phyloP scores from a whole-genome alignment of 225 moss, liverwort and hornwort species.

The Straminergon stramineum region DNA sequence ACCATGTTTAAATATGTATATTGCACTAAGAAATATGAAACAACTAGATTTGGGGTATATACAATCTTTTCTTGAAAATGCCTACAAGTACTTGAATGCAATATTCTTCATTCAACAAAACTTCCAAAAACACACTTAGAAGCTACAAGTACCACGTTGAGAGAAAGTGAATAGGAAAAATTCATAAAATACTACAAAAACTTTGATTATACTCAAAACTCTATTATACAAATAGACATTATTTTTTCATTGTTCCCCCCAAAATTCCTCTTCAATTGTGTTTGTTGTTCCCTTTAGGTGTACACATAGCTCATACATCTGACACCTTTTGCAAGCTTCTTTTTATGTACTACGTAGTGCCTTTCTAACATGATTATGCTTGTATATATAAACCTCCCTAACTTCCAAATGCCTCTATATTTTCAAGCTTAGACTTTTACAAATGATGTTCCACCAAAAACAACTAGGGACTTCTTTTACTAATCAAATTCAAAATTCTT shows the following conservation, averaged over 20 bases:
- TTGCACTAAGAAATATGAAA: background rate
- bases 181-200: background rate
- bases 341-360: rapidly evolving
- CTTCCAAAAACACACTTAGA: background rate
- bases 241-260: background rate
- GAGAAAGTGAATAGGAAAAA: background rate
- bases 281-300: background rate
- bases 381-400: background rate
- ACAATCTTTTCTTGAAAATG: background rate
- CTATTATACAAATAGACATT: too few species aligned
- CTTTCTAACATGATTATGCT: rapidly evolving
- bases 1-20: background rate
- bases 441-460: background rate
- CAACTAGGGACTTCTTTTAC: rapidly evolving
- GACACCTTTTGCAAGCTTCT: too few species aligned
- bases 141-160: rapidly evolving
- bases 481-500: background rate
- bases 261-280: background rate
- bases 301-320: rapidly evolving
- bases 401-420: rapidly evolving
- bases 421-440: background rate
- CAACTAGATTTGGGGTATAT: rapidly evolving
- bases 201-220: too few species aligned
- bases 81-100: background rate
- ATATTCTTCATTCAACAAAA: background rate